These are phyloP conservation scores for Chytridium lagenaria DNA, from an alignment of 371 early-diverging fungal species.

Conservation along the genomic window DNA sequence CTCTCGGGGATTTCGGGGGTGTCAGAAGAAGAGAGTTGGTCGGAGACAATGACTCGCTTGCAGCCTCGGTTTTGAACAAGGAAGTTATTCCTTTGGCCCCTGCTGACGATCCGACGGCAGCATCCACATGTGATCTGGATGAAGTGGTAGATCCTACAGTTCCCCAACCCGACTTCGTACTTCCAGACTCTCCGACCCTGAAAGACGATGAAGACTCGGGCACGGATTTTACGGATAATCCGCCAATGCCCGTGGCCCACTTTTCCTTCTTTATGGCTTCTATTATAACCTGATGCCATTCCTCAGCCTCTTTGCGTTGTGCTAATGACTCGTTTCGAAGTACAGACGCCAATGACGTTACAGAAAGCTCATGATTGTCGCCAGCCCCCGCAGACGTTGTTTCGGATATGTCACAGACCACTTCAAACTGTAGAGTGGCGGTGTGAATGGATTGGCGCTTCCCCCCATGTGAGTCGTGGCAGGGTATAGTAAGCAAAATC, in stretches of 20 bases:
- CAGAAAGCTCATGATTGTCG: neutral
- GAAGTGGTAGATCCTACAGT: neutral
- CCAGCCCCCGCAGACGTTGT: neutral
- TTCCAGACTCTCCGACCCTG: too few species aligned
- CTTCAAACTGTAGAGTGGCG: conserved; percentile 6
- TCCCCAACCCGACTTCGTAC: too few species aligned
- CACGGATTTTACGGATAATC: neutral
- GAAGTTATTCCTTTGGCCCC: neutral
- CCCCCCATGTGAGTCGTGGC: neutral
- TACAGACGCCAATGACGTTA: neutral
- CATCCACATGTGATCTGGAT: neutral
- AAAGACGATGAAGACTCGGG: too few species aligned
- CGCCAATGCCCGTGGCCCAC: neutral
- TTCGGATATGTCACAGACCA: conserved; percentile 17
- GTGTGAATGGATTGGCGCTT: neutral
- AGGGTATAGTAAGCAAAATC: neutral
- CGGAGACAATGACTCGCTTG: neutral
- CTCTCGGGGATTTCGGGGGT: neutral
- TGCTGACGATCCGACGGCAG: neutral
- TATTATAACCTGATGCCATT: neutral
- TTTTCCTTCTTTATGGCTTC: neutral
- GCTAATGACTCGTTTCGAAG: neutral
- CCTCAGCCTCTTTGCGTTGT: neutral
- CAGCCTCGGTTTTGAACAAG: neutral
- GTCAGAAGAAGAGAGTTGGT: neutral